Conservation (phyloP, 202 grass and related monocot species). For the Carex arenaria region DNA sequence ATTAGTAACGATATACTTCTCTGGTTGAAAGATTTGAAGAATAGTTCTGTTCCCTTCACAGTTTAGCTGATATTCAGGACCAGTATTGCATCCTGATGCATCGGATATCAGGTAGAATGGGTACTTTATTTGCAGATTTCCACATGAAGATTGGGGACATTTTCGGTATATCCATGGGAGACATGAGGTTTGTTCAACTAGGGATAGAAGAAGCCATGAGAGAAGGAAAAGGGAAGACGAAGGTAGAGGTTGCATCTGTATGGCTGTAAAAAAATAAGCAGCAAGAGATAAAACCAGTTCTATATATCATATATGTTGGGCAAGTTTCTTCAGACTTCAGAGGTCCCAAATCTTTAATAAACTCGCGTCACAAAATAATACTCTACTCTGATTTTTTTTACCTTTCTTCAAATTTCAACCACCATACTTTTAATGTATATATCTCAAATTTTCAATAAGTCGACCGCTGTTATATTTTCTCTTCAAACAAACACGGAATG, state of each 20-base stretch:
- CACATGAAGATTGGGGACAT: not conserved
- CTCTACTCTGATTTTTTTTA: too few species aligned
- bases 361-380: too few species aligned
- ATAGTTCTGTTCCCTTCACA: not conserved
- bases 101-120: conserved; percentile 1
- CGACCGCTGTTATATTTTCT: too few species aligned
- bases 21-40: not conserved
- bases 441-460: too few species aligned
- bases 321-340: not conserved
- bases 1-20: not conserved
- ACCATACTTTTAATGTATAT: too few species aligned
- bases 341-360: not conserved
- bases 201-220: not conserved
- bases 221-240: conserved; percentile 1
- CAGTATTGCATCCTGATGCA: not conserved
- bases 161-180: not conserved
- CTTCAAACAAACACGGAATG: too few species aligned
- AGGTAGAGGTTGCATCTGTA: not conserved
- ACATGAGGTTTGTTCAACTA: not conserved
- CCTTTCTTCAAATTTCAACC: too few species aligned
- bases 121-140: not conserved
- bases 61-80: not conserved
- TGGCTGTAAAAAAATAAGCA: not conserved
- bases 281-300: not conserved
- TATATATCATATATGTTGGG: not conserved